Conservation (phyloP, 306 rosid species). For the Cajanus cajan region DNA sequence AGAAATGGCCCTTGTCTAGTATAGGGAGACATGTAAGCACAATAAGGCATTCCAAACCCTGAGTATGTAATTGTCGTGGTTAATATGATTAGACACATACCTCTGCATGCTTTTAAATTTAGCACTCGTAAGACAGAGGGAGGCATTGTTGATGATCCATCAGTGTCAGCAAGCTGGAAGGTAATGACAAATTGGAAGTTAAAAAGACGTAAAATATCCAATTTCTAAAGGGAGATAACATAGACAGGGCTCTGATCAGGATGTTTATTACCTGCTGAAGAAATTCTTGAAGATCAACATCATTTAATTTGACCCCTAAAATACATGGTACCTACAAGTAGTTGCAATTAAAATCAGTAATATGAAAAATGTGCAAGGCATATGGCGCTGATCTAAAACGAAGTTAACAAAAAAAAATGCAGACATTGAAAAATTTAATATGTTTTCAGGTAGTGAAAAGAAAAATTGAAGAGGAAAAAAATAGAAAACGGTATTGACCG, state of each 20-base stretch:
- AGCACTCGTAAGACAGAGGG: conserved; percentile 83
- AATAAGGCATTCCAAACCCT: background rate
- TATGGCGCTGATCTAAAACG: background rate
- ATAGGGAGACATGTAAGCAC: background rate
- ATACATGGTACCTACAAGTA: conserved; percentile 82
- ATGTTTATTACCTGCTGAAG: conserved; percentile 82
- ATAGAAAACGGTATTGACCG: conserved; percentile 45
- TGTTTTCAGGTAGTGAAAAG: background rate
- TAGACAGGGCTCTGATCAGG: conserved; percentile 1
- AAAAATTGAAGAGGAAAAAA: background rate
- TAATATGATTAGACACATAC: conserved; percentile 40
- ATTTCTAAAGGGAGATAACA: conserved; percentile 20
- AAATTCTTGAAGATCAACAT: conserved; percentile 83
- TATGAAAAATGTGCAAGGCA: background rate
- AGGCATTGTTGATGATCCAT: conserved; percentile 89
- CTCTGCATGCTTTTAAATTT: conserved; percentile 92
- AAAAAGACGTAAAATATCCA: background rate
- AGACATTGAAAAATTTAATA: background rate
- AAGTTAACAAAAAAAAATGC: background rate
- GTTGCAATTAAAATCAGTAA: conserved; percentile 21
- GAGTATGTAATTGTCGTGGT: background rate
- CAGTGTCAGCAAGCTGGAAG: conserved; percentile 81
- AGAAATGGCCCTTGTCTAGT: conserved; percentile 1
- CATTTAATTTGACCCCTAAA: conserved; percentile 79
- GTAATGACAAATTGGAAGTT: conserved; percentile 17